Conservation (phyloP, 345 rosid species). For the Populus deltoides region DNA sequence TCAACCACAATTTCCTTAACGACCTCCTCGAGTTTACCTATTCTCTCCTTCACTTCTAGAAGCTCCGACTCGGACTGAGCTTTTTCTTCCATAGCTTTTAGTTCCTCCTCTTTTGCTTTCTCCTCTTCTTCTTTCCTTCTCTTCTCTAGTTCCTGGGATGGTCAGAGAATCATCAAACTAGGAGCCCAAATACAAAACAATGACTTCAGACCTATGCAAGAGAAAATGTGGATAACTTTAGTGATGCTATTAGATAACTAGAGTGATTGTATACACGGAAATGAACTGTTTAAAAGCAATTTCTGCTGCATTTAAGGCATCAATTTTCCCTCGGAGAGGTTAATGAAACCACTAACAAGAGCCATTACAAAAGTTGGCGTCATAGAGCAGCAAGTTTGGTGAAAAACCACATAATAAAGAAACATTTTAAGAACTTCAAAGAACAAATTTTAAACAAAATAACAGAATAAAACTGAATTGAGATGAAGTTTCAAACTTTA, state of each 20-base stretch:
- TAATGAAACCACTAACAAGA: neutral
- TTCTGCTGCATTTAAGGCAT: neutral
- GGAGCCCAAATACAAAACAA: neutral
- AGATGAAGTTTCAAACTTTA: neutral
- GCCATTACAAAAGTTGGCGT: neutral
- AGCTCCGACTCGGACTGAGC: conserved; percentile 37
- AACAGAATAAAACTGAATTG: neutral
- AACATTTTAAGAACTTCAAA: neutral
- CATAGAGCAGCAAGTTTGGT: neutral
- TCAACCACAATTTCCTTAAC: conserved; percentile 60
- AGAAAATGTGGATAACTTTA: neutral
- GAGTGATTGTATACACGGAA: neutral
- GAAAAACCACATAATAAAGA: neutral
- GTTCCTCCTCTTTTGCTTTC: conserved; percentile 48
- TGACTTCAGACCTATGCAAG: neutral
- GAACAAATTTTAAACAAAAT: neutral
- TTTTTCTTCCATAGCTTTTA: conserved; percentile 43
- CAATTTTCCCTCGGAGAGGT: neutral
- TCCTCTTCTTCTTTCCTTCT: conserved; percentile 52
- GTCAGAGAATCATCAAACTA: neutral
- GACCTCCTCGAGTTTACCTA: conserved; percentile 65
- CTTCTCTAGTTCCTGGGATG: conserved; percentile 58
- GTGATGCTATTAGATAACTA: neutral
- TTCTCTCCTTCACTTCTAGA: conserved; percentile 62
- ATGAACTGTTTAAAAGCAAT: neutral